Evolutionary conservation across 2,329 filamentous ascomycete genomes (phyloP).

Genomic region (Magnaporthiopsis poae): DNA sequence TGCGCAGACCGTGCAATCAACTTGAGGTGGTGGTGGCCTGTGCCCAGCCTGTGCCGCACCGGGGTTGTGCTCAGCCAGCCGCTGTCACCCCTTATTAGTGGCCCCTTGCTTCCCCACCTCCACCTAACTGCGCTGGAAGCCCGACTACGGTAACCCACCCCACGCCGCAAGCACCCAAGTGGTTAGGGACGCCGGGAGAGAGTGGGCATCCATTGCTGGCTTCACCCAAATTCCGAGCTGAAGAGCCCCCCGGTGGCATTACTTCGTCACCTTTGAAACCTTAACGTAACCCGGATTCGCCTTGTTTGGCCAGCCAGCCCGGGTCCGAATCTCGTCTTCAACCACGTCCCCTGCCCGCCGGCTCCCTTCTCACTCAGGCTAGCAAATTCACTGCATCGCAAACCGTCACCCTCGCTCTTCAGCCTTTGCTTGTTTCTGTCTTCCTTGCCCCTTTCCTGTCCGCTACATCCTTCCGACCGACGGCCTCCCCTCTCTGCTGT

Average conservation of each 20-base stretch:
- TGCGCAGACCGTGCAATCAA: background rate
- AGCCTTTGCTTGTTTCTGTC: background rate
- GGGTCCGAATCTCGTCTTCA: background rate
- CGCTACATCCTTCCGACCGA: background rate
- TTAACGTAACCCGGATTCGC: background rate
- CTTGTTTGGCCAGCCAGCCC: background rate
- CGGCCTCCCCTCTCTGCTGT: background rate
- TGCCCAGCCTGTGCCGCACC: background rate
- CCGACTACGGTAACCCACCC: background rate
- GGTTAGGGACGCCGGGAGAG: background rate
- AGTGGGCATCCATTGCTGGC: background rate
- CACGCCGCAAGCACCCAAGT: background rate
- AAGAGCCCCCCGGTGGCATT: background rate
- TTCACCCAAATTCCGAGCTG: background rate
- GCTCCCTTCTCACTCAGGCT: background rate
- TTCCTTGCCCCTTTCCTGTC: background rate
- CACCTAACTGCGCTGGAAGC: background rate
- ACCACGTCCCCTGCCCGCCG: background rate
- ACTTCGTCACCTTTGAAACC: background rate
- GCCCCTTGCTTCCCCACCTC: background rate
- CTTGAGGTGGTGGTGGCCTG: background rate
- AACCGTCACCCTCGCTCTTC: background rate
- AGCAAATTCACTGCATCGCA: background rate
- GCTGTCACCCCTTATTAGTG: background rate
- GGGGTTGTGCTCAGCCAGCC: too few relatives aligned